phyloP scores from a whole-genome alignment of 2,329 filamentous ascomycete species.

The Cryphonectria naterciae region DNA sequence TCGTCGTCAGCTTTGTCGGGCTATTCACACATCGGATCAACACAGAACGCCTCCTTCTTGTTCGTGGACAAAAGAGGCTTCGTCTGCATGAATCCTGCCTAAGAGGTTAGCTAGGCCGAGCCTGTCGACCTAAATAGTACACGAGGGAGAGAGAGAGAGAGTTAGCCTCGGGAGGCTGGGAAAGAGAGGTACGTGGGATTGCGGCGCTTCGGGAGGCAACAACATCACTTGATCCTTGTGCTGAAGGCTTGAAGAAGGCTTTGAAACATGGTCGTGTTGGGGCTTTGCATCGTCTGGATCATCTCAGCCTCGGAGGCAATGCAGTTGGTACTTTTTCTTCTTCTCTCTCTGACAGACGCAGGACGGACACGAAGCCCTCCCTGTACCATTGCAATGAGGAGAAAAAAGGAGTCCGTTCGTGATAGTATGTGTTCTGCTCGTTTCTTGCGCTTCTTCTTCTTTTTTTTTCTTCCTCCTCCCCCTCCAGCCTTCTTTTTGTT shows the following conservation, averaged over 20 bases:
- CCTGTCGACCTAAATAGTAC: not conserved
- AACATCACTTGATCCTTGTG: not conserved
- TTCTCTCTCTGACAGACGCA: not conserved
- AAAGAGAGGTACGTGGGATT: conserved; percentile 2
- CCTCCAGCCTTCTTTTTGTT: not conserved
- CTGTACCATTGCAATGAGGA: not conserved
- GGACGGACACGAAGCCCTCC: not conserved
- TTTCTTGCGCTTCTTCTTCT: too few species aligned
- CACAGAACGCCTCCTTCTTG: not conserved
- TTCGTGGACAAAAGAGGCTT: not conserved
- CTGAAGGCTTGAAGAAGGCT: conserved; percentile 3
- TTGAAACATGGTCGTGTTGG: not conserved
- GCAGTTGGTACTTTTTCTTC: not conserved
- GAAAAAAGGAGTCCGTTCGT: not conserved
- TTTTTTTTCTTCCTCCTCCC: not conserved
- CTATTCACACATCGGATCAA: not conserved
- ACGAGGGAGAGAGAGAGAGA: not conserved
- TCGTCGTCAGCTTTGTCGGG: not conserved
- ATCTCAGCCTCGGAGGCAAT: not conserved
- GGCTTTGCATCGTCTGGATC: not conserved
- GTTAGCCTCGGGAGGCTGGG: not conserved
- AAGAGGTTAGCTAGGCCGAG: not conserved
- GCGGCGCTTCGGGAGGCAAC: conserved; percentile 9
- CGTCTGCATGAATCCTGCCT: not conserved
- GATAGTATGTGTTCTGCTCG: not conserved